Conservation (phyloP, 345 rosid genomes). For the Cardamine resedifolia region DNA sequence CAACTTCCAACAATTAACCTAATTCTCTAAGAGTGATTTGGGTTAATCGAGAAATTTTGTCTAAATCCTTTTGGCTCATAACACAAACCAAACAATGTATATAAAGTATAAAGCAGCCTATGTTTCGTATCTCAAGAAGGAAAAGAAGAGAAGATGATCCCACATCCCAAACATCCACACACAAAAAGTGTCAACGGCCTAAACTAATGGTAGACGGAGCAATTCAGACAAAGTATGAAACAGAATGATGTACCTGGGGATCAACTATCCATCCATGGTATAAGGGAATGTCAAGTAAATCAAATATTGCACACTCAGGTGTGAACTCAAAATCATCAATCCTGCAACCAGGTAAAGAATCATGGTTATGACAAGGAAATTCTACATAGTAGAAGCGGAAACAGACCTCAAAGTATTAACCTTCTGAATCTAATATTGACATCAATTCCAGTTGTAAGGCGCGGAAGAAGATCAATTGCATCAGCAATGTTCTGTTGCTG, state of each 20-base stretch:
- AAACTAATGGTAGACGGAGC: not conserved
- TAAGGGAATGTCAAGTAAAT: conserved; percentile 89
- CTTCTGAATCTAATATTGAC: conserved; percentile 94
- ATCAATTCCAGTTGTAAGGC: conserved; percentile 94
- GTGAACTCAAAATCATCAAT: conserved; percentile 98
- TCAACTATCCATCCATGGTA: conserved; percentile 99
- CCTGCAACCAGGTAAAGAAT: conserved; percentile 50
- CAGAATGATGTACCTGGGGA: conserved; percentile 66
- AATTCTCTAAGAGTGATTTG: not conserved
- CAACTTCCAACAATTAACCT: not conserved
- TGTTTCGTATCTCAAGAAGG: conserved; percentile 20
- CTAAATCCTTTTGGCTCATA: not conserved
- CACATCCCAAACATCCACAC: conserved; percentile 16
- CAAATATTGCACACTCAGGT: conserved; percentile 95
- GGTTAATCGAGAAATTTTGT: not conserved
- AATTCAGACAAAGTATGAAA: not conserved
- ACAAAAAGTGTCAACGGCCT: not conserved
- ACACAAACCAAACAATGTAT: conserved; percentile 9
- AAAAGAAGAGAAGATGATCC: conserved; percentile 7
- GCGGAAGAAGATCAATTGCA: conserved; percentile 92
- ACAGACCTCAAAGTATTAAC: conserved; percentile 40
- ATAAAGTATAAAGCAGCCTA: not conserved
- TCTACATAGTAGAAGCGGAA: not conserved
- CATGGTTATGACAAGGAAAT: not conserved
- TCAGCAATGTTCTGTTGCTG: conserved; percentile 97